Base-by-base conservation (phyloP, 768 basidiomycete species). In the Imleria badia region DNA sequence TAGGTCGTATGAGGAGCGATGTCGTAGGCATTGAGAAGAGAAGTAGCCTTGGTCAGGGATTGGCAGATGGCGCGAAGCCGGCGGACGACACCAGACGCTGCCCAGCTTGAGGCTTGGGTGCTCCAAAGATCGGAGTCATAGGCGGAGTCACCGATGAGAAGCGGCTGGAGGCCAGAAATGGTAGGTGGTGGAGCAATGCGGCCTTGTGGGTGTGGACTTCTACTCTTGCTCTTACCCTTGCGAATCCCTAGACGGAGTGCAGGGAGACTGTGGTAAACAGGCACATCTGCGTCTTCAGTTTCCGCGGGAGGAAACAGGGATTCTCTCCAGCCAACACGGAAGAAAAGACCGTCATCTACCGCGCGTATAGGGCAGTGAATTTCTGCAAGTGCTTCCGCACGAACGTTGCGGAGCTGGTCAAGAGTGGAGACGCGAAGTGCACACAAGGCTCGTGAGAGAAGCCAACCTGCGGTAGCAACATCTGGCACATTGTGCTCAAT, bases 1-100 rank as follows among this genome's bases (percentile, higher is more conserved):
- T 86, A 83, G 38, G 82, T 78, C 0, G 82, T 85, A 62, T 84
- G 75, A 0, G 81, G 62, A 22, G 76, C 73, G 53, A 91, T 88
- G 59, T 91, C 89, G 62, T 91, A 91, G 3, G 84, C 81, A 43
- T 84, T 81, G 53, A 89, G 74, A 49, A 90, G 68, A 45, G 73
- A 74, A 60, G 77, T 83, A 2, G 86, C 80, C 64, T 83, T 87
- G 47, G 66, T 72, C 43, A 90, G 73, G 17, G 83, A 85, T 65
- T 88, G 87, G 61, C 86, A 88, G 35, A 90, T 78, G 5, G 90
- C 90, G 44, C 86, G 87, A 55, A 89, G 72, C 30, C 88, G 78
- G 45, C 87, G 82, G 36, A 83, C 80, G 52, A 84, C 83, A 36
- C 78, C 82, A 0, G 78, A 61, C 0, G 84, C 73, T 1, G 80